Evolutionary conservation across 768 basidiomycete species (phyloP), one percentile per base, ranked within the genome.

Genomic region (Russula lepida): DNA sequence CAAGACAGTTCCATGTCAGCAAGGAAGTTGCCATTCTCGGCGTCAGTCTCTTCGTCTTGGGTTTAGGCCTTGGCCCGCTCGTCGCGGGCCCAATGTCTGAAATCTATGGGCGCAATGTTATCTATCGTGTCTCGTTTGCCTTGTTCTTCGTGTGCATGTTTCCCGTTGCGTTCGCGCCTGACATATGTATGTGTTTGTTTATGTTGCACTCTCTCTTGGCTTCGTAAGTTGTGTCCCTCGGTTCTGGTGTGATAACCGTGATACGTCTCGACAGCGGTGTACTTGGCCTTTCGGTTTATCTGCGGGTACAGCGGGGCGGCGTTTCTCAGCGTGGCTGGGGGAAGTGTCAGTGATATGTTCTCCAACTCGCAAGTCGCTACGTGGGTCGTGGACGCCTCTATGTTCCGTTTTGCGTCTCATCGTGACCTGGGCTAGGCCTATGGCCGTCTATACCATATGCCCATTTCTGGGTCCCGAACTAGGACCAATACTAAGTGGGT

Each of bases 81-180:
- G 37, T 71, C n/a, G 66, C 68, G 17, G 76, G 74, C 8, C 76
- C 77, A 1, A 74, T 72, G 27, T 82, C 73, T 54, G 77, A 78
- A 65, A 64, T 88, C 19, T 81, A 84, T 67, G 88, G 90, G 2
- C 76, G 85, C 49, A 84, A 81, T 58, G 69, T 77, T 44, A 79
- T 90, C 13, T 89, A 92, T 69, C 75, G 77, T 13, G 65, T 77
- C 3, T 85, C 86, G 0, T 90, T 85, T 63, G 64, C 74, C 1
- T 64, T 82, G 5, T 84, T 88, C 69, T 82, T 88, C 66, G 67
- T 81, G 1, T 78, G 86, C 58, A 82, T 84, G 21, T 86, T 85
- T 67, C 85, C 88, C 0, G 83, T 88, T 6, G 86, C 88, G 1
- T 91, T 92, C 62, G 80, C 87, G 1, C 84, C 82, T 4, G 77